Evolutionary conservation across 495 filamentous ascomycete genomes (phyloP).

Genomic region (Annulohypoxylon maeteangense): DNA sequence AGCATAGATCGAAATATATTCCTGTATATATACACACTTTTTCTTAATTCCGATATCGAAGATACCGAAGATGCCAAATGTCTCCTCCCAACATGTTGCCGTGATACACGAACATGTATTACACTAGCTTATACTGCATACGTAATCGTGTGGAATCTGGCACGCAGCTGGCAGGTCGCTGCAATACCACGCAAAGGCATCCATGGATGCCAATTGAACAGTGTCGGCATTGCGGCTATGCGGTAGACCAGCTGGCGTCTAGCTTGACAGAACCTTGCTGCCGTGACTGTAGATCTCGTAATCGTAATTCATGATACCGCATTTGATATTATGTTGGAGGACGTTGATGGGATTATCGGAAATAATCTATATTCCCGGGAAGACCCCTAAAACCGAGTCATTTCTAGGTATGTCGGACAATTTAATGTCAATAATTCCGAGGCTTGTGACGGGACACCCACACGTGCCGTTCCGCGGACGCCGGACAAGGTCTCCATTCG

Average conservation of each 20-base stretch:
- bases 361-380: background rate
- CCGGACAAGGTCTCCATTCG: background rate
- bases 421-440: background rate
- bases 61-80: background rate
- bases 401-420: background rate
- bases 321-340: too few relatives aligned
- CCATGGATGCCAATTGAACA: background rate
- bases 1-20: background rate
- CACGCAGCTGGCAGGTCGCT: background rate
- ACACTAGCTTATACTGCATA: background rate
- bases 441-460: background rate
- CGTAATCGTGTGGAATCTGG: background rate
- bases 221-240: background rate
- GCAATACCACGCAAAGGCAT: background rate
- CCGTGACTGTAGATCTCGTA: background rate
- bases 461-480: background rate
- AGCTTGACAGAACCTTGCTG: background rate
- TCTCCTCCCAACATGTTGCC: background rate
- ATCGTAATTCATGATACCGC: background rate
- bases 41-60: background rate
- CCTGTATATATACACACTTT: background rate
- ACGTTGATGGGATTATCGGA: background rate
- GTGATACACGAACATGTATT: background rate
- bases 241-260: background rate
- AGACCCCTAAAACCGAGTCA: background rate